Percentiles rank a stretch among this genome's conserved stretches.
phyloP scores from a whole-genome alignment of 495 filamentous ascomycete species.

The Emericellopsis terricola region DNA sequence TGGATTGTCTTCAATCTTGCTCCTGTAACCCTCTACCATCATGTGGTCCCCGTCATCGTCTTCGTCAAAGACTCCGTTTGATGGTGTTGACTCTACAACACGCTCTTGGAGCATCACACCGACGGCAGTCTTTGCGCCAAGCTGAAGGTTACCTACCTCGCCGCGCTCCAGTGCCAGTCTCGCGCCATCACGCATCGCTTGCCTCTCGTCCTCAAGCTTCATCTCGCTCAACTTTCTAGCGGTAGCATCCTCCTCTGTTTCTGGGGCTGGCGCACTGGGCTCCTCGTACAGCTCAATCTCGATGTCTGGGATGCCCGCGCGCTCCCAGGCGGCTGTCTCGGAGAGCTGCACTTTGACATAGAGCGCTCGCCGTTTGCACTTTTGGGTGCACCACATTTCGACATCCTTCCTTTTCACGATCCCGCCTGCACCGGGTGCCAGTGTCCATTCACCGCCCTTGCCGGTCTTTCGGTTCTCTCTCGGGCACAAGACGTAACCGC shows the following conservation, averaged over 20 bases:
- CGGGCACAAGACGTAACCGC: constrained; percentile 70
- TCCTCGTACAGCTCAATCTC: constrained; percentile 35
- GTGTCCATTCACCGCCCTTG: constrained; percentile 28
- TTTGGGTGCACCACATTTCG: constrained; percentile 76
- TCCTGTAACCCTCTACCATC: constrained; percentile 29
- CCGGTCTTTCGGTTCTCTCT: constrained; percentile 25
- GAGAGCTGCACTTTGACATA: constrained; percentile 75
- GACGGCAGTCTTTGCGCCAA: too few relatives aligned
- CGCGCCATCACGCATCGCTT: constrained; percentile 14
- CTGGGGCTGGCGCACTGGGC: constrained; percentile 5
- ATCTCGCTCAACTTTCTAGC: constrained; percentile 19
- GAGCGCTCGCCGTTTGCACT: constrained; percentile 59
- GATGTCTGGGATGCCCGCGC: constrained; percentile 27
- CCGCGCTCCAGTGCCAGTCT: constrained; percentile 38
- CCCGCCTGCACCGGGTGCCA: constrained; percentile 25
- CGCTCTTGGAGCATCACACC: too few relatives aligned
- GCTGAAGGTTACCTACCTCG: too few relatives aligned
- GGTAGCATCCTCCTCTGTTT: constrained; percentile 8
- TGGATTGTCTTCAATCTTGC: constrained; percentile 7
- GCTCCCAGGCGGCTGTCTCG: constrained; percentile 60
- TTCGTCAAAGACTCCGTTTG: neutral
- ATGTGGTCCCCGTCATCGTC: constrained; percentile 18
- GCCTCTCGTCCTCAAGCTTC: constrained; percentile 17
- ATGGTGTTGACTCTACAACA: too few relatives aligned
- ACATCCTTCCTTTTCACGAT: constrained; percentile 42